Evolutionary conservation across 805 yeast species (phyloP), one percentile per base, ranked within the genome.

Genomic region (Lachancea quebecensis): DNA sequence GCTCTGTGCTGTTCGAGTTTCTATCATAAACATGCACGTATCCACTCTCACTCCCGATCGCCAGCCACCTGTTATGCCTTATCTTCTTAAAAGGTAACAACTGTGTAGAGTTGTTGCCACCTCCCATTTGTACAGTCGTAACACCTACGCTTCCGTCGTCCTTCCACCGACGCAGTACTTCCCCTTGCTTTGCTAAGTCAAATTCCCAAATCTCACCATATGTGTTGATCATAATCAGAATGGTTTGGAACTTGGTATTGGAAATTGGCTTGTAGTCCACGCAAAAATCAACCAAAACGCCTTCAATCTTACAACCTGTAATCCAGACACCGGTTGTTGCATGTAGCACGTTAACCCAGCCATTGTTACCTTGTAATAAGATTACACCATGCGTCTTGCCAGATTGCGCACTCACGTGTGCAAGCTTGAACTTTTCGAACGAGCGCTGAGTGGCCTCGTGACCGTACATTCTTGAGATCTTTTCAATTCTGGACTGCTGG

Each of bases 131-230:
- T 18, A 93, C 67, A 48, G 74, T 77, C 1, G 98, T 89, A 43
- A 88, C 78, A 17, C 95, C 95, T 29, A 85, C 73, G 27, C 95
- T 95, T 15, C 90, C 81, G 38, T 80, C 83, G 61, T 93, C 99
- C 38, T 73, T 73, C 98, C 98, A 93, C 57, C 79, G 78, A 47
- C 73, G 71, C 2, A 74, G 45, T 14, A 87, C 73, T 50, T 74
- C 69, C 18, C 65, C 66, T 32, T 77, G 73, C 2, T 67, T 64
- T 4, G 65, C 67, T 39, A 79, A 59, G 50, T 77, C 73, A 68
- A 87, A 93, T 58, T 88, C 96, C 93, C 95, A 90, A 2, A 93
- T 77, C 50, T 88, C 95, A 38, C 98, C 97, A 14, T 77, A 74
- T 1, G 81, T 72, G 56, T 84, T 90, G n/a, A 81, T 78, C 18